phyloP scores from a whole-genome alignment of 2,329 filamentous ascomycete genomes.

The Cytospora mali region DNA sequence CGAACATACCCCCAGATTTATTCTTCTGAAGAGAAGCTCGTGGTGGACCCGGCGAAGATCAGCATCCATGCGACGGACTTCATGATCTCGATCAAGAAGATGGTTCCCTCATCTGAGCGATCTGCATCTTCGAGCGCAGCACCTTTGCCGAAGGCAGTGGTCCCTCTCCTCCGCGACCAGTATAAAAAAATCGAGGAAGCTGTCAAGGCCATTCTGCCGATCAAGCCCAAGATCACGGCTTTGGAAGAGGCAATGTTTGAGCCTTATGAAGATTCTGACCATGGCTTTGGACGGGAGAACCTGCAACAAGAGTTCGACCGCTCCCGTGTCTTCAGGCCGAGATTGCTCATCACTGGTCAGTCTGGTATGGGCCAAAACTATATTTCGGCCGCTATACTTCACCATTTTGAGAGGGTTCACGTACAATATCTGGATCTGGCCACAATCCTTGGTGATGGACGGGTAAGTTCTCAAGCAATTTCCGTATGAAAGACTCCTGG shows the following conservation, averaged over 20 bases:
- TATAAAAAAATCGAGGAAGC: constrained; percentile 69
- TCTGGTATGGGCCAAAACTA: constrained; percentile 95
- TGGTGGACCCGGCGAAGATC: constrained; percentile 85
- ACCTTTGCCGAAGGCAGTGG: constrained; percentile 76
- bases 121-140: constrained; percentile 83
- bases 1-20: constrained; percentile 97
- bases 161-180: constrained; percentile 77
- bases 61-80: constrained; percentile 91
- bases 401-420: constrained; percentile 90
- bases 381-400: constrained; percentile 79
- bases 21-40: constrained; percentile 81
- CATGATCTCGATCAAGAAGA: constrained; percentile 94
- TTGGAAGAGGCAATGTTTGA: constrained; percentile 93
- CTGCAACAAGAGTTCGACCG: constrained; percentile 78
- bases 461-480: constrained; percentile 51
- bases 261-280: constrained; percentile 78
- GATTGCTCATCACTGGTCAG: constrained; percentile 79
- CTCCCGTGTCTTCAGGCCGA: constrained; percentile 83
- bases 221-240: constrained; percentile 83
- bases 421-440: constrained; percentile 93
- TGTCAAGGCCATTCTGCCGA: constrained; percentile 77
- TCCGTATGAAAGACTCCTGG: constrained; percentile 22
- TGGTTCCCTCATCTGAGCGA: constrained; percentile 91
- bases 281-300: constrained; percentile 83
- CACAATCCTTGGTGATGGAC: constrained; percentile 80